Evolutionary conservation across 2,329 filamentous ascomycete genomes (phyloP), one percentile per base, ranked within the genome.

Genomic region (Claviceps digitariae): DNA sequence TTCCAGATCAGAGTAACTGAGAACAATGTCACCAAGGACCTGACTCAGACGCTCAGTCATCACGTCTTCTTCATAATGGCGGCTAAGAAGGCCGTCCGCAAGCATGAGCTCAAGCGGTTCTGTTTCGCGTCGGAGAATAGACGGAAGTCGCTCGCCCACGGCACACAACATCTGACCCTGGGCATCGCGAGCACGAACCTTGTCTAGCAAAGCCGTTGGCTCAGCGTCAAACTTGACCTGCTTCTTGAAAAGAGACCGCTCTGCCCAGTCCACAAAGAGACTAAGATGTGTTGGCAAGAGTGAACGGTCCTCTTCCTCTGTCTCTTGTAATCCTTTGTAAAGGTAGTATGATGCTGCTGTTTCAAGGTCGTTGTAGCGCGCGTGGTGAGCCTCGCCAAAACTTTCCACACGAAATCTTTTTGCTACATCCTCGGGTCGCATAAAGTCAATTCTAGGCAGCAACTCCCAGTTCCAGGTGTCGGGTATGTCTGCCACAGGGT

Each of bases 51-150:
- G 50, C 31, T 45, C 21, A 15, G 46, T 55, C 21, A 31, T 13
- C 15, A 51, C 12, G 17, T 57, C 54, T 23, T 45, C 43, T 41
- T 57, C 55, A 23, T 57, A 57, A 31, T 51, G 34, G 10, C 54
- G 53, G 59, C 52, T 59, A 21, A 66, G 58, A 25, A 62, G 61
- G 15, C 56, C 55, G 21, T 64, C 62, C 21, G 59, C 50, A 34
- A 66, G 54, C 61, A 66, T 63, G 5, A 66, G 51, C 34, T 65
- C 60, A 9, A 66, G 60, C 1, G 61, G 55, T 46, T 62, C 52
- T 2, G 61, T 52, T 50, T 63, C 54, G 17, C 53, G 46, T 2
- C 59, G 59, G n/a, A 66, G 48, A 49, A 65, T 64, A 3, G 52
- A 52, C 10, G 54, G 48, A 8, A 66, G 56, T 12, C 54, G 21